Base-by-base conservation (phyloP, 1,284 basidiomycete genomes). In the Tetrapyrgos nigripes region DNA sequence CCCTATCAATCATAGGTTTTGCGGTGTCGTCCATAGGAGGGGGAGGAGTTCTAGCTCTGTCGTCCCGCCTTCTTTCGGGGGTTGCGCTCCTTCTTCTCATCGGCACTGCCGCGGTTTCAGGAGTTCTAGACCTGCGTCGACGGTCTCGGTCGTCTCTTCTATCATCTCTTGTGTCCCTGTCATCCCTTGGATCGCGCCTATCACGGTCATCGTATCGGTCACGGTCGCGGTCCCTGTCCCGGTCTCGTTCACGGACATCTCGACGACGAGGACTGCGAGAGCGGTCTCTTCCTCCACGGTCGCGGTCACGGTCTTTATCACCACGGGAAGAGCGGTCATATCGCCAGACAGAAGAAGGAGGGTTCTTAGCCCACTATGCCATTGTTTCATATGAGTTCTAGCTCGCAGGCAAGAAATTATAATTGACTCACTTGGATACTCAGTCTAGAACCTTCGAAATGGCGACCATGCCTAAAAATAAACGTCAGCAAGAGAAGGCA, bases 321-420 rank as follows among this genome's bases (percentile, higher is more conserved):
- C n/a, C n/a, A 19, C 84, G 79, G 40, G 81, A 78, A 58, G 83
- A 83, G 62, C 86, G 77, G 57, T 93, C 91, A 66, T 88, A 89
- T 61, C 93, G 88, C 93, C 93, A 95, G 28, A 92, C 88, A 11
- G 91, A 86, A 44, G 91, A 93, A 4, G 93, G 93, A 47, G 93
- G 93, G 66, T 92, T 92, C 74, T 94, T 94, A 56, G 93, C 93
- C 93, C 93, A 96, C 91, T 96, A 67, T 1, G 62, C 45, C 53
- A 47, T 23, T 23, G 13, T 53, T 44, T 40, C 19, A 10, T n/a
- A 54, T 33, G 52, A 56, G 44, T 49, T 43, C 55, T 13, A 47
- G 31, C 10, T 51, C 17, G 26, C 48, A 29, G 17, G 19, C 44
- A 50, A 46, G 19, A 14, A 23, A 37, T 10, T 21, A 31, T 17